Evolutionary conservation across 371 early-diverging fungal species (phyloP).

Genomic region (Lichtheimia ornata): DNA sequence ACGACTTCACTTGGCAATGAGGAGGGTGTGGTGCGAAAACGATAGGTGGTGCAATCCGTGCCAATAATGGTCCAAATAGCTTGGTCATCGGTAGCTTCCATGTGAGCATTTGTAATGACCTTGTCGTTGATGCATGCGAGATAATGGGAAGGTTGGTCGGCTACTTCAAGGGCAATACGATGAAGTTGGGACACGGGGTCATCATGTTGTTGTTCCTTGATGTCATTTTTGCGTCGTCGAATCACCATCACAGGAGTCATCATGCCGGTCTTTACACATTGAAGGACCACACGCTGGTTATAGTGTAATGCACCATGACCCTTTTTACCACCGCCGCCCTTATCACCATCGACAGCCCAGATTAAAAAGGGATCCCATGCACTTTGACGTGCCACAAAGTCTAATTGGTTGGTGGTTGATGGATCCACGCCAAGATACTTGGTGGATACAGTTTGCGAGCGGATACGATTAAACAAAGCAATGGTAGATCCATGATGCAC

Average conservation of each 20-base stretch:
- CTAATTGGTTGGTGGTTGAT: slow-evolving; percentile 22
- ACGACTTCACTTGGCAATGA: not conserved
- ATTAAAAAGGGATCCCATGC: slow-evolving; percentile 88
- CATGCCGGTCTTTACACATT: slow-evolving; percentile 75
- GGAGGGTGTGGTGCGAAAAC: slow-evolving; percentile 1
- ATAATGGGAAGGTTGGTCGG: slow-evolving; percentile 54
- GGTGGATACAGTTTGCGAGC: slow-evolving; percentile 79
- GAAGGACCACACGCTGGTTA: slow-evolving; percentile 76
- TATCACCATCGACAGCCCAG: slow-evolving; percentile 68
- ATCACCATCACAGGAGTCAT: slow-evolving; percentile 76
- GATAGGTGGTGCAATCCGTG: slow-evolving; percentile 22
- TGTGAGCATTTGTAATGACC: slow-evolving; percentile 63
- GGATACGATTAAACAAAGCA: slow-evolving; percentile 76
- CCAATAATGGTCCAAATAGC: slow-evolving; percentile 27
- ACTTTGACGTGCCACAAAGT: slow-evolving; percentile 19
- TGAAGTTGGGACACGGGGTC: slow-evolving; percentile 82
- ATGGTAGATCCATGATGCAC: slow-evolving; percentile 77
- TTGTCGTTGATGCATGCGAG: slow-evolving; percentile 75
- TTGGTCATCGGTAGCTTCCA: slow-evolving; percentile 20
- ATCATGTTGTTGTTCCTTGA: slow-evolving; percentile 45
- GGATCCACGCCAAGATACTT: slow-evolving; percentile 73
- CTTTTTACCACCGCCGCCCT: not conserved
- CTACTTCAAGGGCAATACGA: slow-evolving; percentile 80
- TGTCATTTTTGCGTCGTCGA: slow-evolving; percentile 53
- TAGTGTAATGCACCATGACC: slow-evolving; percentile 44